Base-by-base conservation (phyloP, 495 filamentous ascomycete genomes). In the Echria macrotheca region DNA sequence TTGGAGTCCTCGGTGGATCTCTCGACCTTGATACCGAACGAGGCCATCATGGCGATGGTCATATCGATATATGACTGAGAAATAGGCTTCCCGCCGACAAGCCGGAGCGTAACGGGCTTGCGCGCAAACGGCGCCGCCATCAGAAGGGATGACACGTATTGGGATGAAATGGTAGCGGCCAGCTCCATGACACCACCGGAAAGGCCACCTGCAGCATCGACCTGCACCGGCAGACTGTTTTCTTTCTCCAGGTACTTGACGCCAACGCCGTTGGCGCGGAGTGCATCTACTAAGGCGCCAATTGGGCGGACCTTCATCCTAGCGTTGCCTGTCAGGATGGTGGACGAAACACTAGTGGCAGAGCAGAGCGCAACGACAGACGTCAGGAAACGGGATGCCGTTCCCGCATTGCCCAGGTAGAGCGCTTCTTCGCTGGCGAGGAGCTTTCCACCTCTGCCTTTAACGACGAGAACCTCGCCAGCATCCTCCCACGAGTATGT, bases 101-200 rank as follows among this genome's bases (percentile, higher is more conserved):
- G 72, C 7, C 82, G 84, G 52, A 99, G 71, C 5, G 89, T 96
- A 22, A 97, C 90, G 2, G 93, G 87, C 56, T 91, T 81, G 67
- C 91, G 94, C 42, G 93, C 93, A 56, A 96, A 96, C 1, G 93
- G 93, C 5, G 94, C 94, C 53, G 88, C 94, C 91, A 99, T 95
- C 22, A 99, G 74, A 40, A 99, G 75, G 4, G 90, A 95, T 1
- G 91, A 96, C 25, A 99, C 93, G 55, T 96, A 99, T 70, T 99
- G 93, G 7, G 91, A 96, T 4, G 91, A 96, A 26, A 96, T 83
- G 42, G 89, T 97, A 2, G 93, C 93, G 36, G 90, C 88, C 45
- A 97, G 78, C 51, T 93, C 84, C 58, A 99, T 96, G 14, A 82
- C 80, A 29, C 94, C 90, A 32, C 94, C 94, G n/a, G 80, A 82